Conservation (phyloP, 1,139 yeast species). For the Oligophagozyma castellii region DNA sequence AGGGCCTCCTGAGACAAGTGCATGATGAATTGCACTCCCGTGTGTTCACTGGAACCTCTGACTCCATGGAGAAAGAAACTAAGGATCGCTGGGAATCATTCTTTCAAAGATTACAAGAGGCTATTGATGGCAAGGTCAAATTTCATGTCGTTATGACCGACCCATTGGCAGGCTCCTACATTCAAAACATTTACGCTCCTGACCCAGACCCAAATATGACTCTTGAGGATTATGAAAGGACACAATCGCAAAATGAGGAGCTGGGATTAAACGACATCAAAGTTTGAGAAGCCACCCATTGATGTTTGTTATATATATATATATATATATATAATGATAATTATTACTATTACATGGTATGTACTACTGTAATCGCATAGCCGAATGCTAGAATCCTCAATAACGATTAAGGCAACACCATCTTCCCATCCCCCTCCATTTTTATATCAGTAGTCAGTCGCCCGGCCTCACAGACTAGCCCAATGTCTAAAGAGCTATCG, state of each 20-base stretch:
- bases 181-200: slow-evolving; percentile 96
- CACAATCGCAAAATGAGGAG: slow-evolving; percentile 77
- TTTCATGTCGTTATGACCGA: slow-evolving; percentile 86
- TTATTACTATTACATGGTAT: too few relatives aligned
- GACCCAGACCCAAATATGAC: slow-evolving; percentile 94
- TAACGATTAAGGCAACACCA: not conserved
- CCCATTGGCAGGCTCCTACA: slow-evolving; percentile 88
- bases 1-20: slow-evolving; percentile 83
- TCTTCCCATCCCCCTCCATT: too few relatives aligned
- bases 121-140: slow-evolving; percentile 69
- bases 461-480: too few relatives aligned
- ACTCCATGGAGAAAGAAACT: slow-evolving; percentile 75
- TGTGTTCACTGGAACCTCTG: slow-evolving; percentile 78
- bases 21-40: slow-evolving; percentile 76
- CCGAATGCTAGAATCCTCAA: not conserved
- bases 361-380: too few relatives aligned
- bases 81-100: slow-evolving; percentile 71
- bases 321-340: too few relatives aligned
- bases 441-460: too few relatives aligned
- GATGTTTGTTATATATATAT: too few relatives aligned
- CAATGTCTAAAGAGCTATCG: too few relatives aligned
- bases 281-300: too few relatives aligned
- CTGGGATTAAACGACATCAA: slow-evolving; percentile 80
- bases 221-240: slow-evolving; percentile 80
- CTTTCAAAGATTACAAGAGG: slow-evolving; percentile 61